These are phyloP conservation scores for Larix kaempferi DNA, from an alignment of 75 land plant genomes.

Conservation along the genomic window DNA sequence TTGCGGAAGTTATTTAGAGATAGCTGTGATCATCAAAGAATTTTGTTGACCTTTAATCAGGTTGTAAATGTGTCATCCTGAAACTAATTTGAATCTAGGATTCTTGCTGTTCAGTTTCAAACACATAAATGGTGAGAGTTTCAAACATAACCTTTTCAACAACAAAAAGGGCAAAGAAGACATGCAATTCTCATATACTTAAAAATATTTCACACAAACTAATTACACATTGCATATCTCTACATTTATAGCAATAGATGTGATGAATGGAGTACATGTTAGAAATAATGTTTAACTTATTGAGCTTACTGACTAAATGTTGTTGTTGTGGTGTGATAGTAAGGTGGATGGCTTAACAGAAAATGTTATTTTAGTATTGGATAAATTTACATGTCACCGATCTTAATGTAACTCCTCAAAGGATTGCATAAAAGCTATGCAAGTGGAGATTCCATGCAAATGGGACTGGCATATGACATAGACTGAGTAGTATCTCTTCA, in stretches of 20 bases:
- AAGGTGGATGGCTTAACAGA: too few species aligned
- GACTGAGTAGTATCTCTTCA: too few species aligned
- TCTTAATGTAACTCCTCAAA: background rate
- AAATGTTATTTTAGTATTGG: too few species aligned
- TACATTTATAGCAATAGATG: background rate
- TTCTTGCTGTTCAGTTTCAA: background rate
- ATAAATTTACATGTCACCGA: too few species aligned
- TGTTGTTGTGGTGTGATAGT: too few species aligned
- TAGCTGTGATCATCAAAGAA: background rate
- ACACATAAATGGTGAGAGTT: background rate
- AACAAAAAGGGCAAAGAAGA: background rate
- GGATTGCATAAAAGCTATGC: background rate
- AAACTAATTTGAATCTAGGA: background rate
- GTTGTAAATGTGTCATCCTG: background rate
- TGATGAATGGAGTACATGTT: too few species aligned
- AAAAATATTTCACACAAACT: background rate
- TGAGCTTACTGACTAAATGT: too few species aligned
- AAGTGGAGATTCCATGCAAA: too few species aligned
- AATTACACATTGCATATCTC: background rate
- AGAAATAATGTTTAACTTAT: too few species aligned
- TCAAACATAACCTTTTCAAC: background rate
- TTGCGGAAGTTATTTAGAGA: background rate
- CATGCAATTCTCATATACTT: background rate
- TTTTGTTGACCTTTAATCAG: background rate
- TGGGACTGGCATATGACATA: too few species aligned